Evolutionary conservation across 257 asterid genomes (phyloP), one percentile per base, ranked within the genome.

Genomic region (Penstemon eatonii): DNA sequence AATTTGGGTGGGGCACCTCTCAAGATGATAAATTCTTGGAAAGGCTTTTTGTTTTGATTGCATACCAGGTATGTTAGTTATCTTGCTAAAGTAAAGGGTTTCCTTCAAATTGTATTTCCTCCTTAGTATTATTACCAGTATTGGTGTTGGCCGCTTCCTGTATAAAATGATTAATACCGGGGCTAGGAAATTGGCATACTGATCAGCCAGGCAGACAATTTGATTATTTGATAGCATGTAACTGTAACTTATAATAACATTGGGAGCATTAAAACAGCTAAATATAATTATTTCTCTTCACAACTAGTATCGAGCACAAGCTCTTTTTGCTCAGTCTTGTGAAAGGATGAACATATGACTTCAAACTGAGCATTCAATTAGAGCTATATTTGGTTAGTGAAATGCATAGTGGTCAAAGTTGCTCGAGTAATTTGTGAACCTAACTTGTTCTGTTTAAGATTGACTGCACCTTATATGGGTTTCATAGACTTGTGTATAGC

Each of bases 261-360:
- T 44, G 65, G 70, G 81, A 73, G 73, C 64, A 69, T 73, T 55
- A 38, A 51, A 52, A 73, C 68, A 67, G 65, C 63, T 58, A 56
- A 67, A 66, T 45, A 61, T 61, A 39, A 50, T 53, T 38, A 37
- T 41, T 8, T 57, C 67, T 58, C 73, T 72, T 72, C 52, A 46
- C 40, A 19, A 63, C 46, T 75, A 58, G 64, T 46, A 60, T 54
- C 73, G 66, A 78, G 78, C 70, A 70, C 69, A 8, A 63, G 18
- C 61, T 69, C 52, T 49, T 68, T 66, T 60, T 47, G 36, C 50
- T 56, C 51, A 5, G 55, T 60, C 60, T 44, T 52, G 25, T 60
- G 78, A 37, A 9, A 57, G 8, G 40, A 41, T 59, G 12, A 49
- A 40, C 40, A 12, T 40, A 45, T 12, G 6, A 47, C 40, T 61